Base-by-base conservation (phyloP, 495 filamentous ascomycete species). In the Chaetomium fimeti region DNA sequence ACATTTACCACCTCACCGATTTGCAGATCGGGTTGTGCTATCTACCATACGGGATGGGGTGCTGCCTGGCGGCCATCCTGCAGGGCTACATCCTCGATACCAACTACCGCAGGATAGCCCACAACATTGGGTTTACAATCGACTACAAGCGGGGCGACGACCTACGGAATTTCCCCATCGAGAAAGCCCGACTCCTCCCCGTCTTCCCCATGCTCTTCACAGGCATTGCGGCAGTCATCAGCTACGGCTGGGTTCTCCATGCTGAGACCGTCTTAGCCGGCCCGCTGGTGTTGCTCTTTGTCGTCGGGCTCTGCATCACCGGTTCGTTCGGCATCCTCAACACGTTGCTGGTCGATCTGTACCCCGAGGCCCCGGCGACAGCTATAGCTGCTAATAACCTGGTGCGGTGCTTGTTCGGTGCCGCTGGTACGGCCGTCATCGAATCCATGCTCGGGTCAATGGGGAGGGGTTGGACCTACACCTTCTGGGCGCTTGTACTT, bases 21-120 rank as follows among this genome's bases (percentile, higher is more conserved):
- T 80, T 91, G 8, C 79, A 88, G 67, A 82, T 89, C 38, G 88
- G 87, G 0, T 77, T 90, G 3, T 87, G 82, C 62, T 86, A 81
- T 57, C 66, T 88, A 1, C 85, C 85, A 0, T 82, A 87, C 60
- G 88, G 88, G 13, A 77, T 87, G 47, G 89, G 88, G 36, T 88
- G 87, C 55, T 85, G 83, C 36, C 76, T 90, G 27, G 84, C 89
- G 8, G 87, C 86, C 32, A 78, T 90, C n/a, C 71, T 84, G 51
- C 84, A 88, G 58, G 89, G 89, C 48, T 79, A 79, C 67, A 67
- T 86, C 2, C 71, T 85, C 27, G 84, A 87, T 68, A 77, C 73
- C 72, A 84, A 86, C 68, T 88, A 84, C 66, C 74, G 81, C 5
- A 78, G 78, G n/a, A 75, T 78, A 47, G 84, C 85, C 9, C 71